A percentile compares a stretch with the other conserved stretches of the same genome.
Conservation (phyloP, 1,284 basidiomycete genomes). For the Athelia psychrophila region DNA sequence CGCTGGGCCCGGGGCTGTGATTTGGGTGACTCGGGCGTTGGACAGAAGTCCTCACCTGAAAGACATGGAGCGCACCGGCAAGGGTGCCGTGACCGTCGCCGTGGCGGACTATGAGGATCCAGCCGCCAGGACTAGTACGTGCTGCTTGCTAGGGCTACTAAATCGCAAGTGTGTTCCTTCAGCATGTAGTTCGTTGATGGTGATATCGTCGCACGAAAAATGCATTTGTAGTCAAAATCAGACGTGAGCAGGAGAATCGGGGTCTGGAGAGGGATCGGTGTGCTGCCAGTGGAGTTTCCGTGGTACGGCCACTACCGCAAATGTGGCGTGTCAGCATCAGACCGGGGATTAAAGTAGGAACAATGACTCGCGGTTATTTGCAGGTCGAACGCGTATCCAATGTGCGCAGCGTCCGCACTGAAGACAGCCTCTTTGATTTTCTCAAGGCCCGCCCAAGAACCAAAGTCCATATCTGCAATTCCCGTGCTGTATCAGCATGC, state of each 20-base stretch:
- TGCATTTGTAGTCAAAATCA: conserved; percentile 1
- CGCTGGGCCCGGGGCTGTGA: background rate
- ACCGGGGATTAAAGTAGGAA: background rate
- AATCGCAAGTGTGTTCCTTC: too few relatives aligned
- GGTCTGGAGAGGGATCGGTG: conserved; percentile 4
- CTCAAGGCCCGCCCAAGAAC: conserved; percentile 9
- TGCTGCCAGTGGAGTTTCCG: conserved; percentile 6
- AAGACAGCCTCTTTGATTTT: conserved; percentile 1
- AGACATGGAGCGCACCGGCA: background rate
- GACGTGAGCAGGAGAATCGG: conserved; percentile 5
- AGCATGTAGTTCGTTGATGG: background rate
- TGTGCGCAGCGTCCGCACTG: background rate
- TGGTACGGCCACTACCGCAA: conserved; percentile 6
- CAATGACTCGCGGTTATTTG: background rate
- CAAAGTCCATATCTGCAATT: conserved; percentile 8
- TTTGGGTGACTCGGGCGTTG: background rate
- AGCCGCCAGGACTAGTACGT: background rate
- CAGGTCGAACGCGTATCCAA: background rate
- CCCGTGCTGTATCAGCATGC: background rate
- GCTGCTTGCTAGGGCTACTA: background rate
- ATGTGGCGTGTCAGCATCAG: background rate
- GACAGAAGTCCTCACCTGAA: too few relatives aligned
- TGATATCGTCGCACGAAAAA: background rate
- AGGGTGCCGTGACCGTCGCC: background rate
- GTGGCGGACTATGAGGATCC: background rate